These are phyloP conservation scores for Rhododendron henanense DNA, from an alignment of 148 eudicot species.

Conservation along the genomic window DNA sequence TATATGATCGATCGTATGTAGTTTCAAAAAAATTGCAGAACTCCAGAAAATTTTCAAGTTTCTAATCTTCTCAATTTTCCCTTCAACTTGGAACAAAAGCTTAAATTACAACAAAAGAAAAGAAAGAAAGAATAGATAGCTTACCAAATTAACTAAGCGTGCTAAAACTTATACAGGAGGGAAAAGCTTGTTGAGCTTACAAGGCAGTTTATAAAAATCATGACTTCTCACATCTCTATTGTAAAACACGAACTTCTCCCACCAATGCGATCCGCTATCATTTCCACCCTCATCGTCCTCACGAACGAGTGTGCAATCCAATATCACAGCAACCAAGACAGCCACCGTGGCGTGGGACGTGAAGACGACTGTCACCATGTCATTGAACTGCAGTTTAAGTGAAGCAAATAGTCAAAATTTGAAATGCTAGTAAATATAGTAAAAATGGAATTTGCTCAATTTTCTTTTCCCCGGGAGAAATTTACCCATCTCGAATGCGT, in stretches of 20 bases:
- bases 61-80: neutral
- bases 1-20: neutral
- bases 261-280: conserved; percentile 66
- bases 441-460: neutral
- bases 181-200: conserved; percentile 50
- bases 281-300: conserved; percentile 39
- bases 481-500: conserved; percentile 59
- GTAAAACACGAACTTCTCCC: conserved; percentile 60
- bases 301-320: conserved; percentile 50
- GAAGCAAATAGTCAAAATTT: neutral
- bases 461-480: too few relatives aligned
- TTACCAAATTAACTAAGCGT: too few relatives aligned
- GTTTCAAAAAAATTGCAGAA: neutral
- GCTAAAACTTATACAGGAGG: conserved; percentile 43
- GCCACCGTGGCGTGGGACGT: conserved; percentile 58
- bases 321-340: conserved; percentile 33
- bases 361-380: conserved; percentile 41
- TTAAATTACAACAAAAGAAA: neutral
- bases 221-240: conserved; percentile 59
- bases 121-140: neutral
- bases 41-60: neutral
- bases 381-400: conserved; percentile 48
- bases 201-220: conserved; percentile 72
- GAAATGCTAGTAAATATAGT: neutral
- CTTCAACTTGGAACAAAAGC: neutral